Evolutionary conservation across 345 rosid genomes (phyloP).

Genomic region (Sapria himalayana): DNA sequence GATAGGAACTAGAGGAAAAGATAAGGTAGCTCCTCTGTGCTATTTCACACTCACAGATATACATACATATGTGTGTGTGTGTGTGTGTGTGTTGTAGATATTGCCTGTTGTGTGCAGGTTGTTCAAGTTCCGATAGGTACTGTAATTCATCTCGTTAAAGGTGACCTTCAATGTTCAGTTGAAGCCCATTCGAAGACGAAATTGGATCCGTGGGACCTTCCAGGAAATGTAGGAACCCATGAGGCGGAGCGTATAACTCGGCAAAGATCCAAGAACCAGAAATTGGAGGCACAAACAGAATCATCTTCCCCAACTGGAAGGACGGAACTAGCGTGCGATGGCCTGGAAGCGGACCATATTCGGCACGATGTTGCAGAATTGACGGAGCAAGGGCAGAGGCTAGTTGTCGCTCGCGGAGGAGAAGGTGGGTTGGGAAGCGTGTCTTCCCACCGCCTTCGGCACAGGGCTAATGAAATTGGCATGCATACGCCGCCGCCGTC

Average conservation of each 20-base stretch:
- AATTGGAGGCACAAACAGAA: slow-evolving; percentile 10
- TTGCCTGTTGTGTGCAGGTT: slow-evolving; percentile 28
- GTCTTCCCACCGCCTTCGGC: slow-evolving; percentile 9
- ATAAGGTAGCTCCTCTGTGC: no score
- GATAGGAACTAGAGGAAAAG: slow-evolving; percentile 78
- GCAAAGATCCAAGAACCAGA: slow-evolving; percentile 6
- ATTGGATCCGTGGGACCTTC: slow-evolving; percentile 90
- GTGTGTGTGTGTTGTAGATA: no score
- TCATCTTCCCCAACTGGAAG: slow-evolving; percentile 7
- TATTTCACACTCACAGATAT: no score
- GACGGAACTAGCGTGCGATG: slow-evolving; percentile 8
- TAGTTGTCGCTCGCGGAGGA: slow-evolving; percentile 60
- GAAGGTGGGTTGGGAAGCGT: slow-evolving; percentile 72
- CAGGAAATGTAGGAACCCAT: slow-evolving; percentile 34
- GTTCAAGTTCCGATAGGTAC: slow-evolving; percentile 77
- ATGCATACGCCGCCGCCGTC: slow-evolving; percentile 16
- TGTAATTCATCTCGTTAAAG: slow-evolving; percentile 61
- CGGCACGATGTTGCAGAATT: slow-evolving; percentile 52
- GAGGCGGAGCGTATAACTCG: slow-evolving; percentile 12
- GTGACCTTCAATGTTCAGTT: slow-evolving; percentile 37
- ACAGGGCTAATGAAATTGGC: slow-evolving; percentile 10
- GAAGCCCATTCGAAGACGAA: slow-evolving; percentile 17
- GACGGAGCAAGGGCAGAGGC: slow-evolving; percentile 44
- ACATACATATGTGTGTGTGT: no score
- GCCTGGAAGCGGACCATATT: slow-evolving; percentile 16